These are phyloP conservation scores for Akanthomyces uredinophilus DNA, from an alignment of 2,329 filamentous ascomycete genomes.

Conservation along the genomic window DNA sequence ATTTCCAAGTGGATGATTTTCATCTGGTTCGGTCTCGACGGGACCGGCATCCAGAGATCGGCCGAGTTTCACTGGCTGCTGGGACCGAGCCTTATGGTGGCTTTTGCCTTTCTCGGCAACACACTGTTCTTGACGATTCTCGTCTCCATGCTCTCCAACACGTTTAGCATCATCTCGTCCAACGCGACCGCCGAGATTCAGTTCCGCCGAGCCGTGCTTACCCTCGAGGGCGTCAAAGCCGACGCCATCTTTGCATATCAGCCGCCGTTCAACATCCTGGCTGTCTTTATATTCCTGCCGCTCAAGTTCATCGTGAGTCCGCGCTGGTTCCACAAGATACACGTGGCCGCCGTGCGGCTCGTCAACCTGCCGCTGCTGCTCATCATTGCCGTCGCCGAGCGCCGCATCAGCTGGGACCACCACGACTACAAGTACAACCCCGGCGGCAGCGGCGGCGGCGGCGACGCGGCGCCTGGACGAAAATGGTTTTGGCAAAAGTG, in stretches of 20 bases:
- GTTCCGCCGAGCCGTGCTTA: constrained; percentile 74
- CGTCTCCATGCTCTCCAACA: constrained; percentile 81
- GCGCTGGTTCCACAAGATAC: constrained; percentile 87
- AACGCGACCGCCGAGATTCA: constrained; percentile 81
- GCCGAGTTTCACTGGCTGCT: constrained; percentile 73
- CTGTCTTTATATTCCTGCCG: constrained; percentile 67
- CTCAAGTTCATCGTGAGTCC: constrained; percentile 73
- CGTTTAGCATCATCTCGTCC: constrained; percentile 70
- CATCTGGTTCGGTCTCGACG: constrained; percentile 88
- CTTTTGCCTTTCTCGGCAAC: constrained; percentile 81
- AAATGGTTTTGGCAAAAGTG: constrained; percentile 62
- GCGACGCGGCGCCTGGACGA: constrained; percentile 18
- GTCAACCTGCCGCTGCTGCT: constrained; percentile 73
- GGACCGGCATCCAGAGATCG: constrained; percentile 55
- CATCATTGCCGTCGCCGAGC: constrained; percentile 65
- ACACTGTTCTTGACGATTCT: constrained; percentile 85
- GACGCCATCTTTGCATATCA: constrained; percentile 80
- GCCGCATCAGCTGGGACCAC: constrained; percentile 57
- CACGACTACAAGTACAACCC: constrained; percentile 17
- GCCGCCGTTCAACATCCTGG: constrained; percentile 78
- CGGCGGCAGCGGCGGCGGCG: constrained; percentile 17
- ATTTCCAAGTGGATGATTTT: constrained; percentile 90
- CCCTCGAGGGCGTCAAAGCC: constrained; percentile 79
- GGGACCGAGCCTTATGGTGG: constrained; percentile 73
- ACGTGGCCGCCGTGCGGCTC: constrained; percentile 68